Percentiles rank a stretch among this genome's conserved stretches.
These are phyloP conservation scores for Lichenothelia convexa DNA, from an alignment of 495 filamentous ascomycete genomes.

Conservation along the genomic window DNA sequence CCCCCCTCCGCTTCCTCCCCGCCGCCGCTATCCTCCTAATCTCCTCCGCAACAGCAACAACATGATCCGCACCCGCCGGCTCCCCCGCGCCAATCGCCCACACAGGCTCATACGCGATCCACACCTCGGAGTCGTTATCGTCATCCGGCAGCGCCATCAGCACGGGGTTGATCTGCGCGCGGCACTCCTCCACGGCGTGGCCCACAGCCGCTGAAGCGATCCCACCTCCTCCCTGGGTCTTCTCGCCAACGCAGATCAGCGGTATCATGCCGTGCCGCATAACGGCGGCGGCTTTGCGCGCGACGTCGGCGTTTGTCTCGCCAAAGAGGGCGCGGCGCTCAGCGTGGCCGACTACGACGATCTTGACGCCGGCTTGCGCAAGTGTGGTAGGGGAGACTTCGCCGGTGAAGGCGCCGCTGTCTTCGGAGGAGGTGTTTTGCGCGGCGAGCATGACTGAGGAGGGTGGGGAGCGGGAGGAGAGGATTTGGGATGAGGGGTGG, in stretches of 20 bases:
- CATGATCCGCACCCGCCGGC: conserved; percentile 56
- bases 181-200: conserved; percentile 44
- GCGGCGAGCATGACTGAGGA: conserved; percentile 43
- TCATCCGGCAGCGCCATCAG: conserved; percentile 36
- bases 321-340: conserved; percentile 51
- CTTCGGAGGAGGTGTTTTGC: conserved; percentile 53
- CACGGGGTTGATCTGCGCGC: conserved; percentile 41
- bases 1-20: conserved; percentile 35
- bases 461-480: conserved; percentile 20
- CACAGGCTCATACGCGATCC: conserved; percentile 75
- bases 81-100: conserved; percentile 67
- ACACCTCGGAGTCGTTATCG: conserved; percentile 47
- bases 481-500: conserved; percentile 32
- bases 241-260: conserved; percentile 65
- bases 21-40: conserved; percentile 27
- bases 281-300: conserved; percentile 47
- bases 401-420: conserved; percentile 54
- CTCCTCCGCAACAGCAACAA: conserved; percentile 45
- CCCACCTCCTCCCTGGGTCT: conserved; percentile 21
- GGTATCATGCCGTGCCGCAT: conserved; percentile 52
- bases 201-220: conserved; percentile 34
- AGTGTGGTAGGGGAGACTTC: conserved; percentile 54
- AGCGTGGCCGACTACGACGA: conserved; percentile 67
- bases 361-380: conserved; percentile 39
- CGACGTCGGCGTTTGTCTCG: conserved; percentile 47